Evolutionary conservation across 257 asterid species (phyloP).

Genomic region (Solanum sejunctum): DNA sequence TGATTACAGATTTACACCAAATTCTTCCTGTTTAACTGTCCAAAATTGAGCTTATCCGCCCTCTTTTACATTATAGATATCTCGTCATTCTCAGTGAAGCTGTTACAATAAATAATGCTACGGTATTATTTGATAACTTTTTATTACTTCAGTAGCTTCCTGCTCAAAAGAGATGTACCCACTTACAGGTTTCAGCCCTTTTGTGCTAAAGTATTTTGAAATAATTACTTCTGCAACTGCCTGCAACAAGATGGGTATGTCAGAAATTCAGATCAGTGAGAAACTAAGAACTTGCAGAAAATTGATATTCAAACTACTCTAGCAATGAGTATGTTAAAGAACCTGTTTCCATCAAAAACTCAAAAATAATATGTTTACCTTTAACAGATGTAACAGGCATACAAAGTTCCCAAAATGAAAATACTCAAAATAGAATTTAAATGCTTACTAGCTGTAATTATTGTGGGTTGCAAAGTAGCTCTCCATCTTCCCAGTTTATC

Average conservation of each 20-base stretch:
- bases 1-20: not conserved
- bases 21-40: not conserved
- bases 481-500: not conserved
- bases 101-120: not conserved
- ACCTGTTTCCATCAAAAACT: not conserved
- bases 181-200: slow-evolving; percentile 60
- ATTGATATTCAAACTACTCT: not conserved
- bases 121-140: not conserved
- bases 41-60: not conserved
- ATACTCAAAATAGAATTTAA: not conserved
- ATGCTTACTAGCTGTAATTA: not conserved
- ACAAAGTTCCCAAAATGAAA: not conserved
- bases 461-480: not conserved
- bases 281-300: not conserved
- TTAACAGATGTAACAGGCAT: not conserved
- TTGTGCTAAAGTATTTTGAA: slow-evolving; percentile 43
- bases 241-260: slow-evolving; percentile 23
- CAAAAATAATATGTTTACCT: not conserved
- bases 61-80: not conserved
- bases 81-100: not conserved
- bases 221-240: slow-evolving; percentile 66
- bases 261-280: not conserved
- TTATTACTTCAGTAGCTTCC: not conserved
- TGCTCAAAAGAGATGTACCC: not conserved
- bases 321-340: not conserved